A percentile compares a stretch with the other conserved stretches of the same genome.
These are phyloP conservation scores for Colletotrichum sp. DNA, from an alignment of 2,329 filamentous ascomycete genomes.

Conservation along the genomic window DNA sequence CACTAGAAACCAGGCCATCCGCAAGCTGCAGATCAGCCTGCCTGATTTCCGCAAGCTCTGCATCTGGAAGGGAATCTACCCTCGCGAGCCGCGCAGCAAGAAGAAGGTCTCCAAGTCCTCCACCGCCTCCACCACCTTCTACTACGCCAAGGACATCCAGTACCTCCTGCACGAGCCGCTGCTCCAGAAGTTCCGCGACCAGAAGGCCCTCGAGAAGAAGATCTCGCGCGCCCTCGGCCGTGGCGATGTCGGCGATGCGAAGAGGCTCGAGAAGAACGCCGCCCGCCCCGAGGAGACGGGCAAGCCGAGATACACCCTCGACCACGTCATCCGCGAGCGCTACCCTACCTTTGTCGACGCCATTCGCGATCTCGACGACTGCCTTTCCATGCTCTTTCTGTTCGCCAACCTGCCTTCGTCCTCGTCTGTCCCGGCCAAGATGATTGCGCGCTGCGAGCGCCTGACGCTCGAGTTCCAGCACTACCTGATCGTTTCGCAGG, in stretches of 20 bases:
- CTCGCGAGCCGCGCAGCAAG: constrained; percentile 93
- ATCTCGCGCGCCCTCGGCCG: constrained; percentile 90
- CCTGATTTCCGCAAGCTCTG: constrained; percentile 97
- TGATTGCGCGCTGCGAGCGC: constrained; percentile 92
- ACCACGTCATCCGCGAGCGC: constrained; percentile 97
- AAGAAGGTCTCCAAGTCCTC: constrained; percentile 95
- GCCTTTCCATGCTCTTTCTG: constrained; percentile 93
- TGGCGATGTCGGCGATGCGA: constrained; percentile 88
- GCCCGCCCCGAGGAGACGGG: constrained; percentile 88
- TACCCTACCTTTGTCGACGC: constrained; percentile 98
- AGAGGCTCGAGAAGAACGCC: constrained; percentile 85
- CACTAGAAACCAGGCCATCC: constrained; percentile 93
- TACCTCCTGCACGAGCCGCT: constrained; percentile 97
- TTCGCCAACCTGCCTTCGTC: constrained; percentile 97
- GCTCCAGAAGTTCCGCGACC: constrained; percentile 92
- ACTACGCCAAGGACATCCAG: constrained; percentile 93
- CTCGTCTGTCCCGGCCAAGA: constrained; percentile 88
- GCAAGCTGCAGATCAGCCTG: constrained; percentile 96
- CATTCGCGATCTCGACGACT: constrained; percentile 93
- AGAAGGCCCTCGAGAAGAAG: constrained; percentile 97
- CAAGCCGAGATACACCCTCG: constrained; percentile 87
- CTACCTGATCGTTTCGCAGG: constrained; percentile 92
- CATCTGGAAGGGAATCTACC: constrained; percentile 99
- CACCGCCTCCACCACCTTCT: constrained; percentile 90
- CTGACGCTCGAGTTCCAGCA: constrained; percentile 96